Conservation (phyloP, 805 yeast genomes). For the Saturnispora galanensis region DNA sequence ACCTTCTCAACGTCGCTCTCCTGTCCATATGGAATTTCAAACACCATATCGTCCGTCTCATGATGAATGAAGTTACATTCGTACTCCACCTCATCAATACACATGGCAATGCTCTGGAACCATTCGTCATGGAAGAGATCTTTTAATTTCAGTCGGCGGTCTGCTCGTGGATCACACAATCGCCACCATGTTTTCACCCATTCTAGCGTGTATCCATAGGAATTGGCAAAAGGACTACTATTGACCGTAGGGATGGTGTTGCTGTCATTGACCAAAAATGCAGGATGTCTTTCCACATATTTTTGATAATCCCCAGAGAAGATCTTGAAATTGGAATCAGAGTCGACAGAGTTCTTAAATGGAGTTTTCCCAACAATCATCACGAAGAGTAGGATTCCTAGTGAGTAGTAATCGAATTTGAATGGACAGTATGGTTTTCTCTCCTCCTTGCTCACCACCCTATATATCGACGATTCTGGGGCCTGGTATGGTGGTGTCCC, state of each 20-base stretch:
- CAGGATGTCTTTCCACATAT: conserved; percentile 34
- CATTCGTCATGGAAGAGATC: conserved; percentile 54
- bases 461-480: conserved; percentile 58
- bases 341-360: conserved; percentile 38
- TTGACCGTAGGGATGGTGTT: conserved; percentile 38
- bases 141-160: conserved; percentile 43
- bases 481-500: conserved; percentile 80
- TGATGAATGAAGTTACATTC: conserved; percentile 21
- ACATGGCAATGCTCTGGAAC: conserved; percentile 50
- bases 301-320: conserved; percentile 31
- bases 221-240: conserved; percentile 25
- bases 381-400: conserved; percentile 60
- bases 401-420: conserved; percentile 62
- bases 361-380: conserved; percentile 51
- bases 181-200: conserved; percentile 43
- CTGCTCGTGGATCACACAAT: conserved; percentile 53
- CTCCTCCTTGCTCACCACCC: conserved; percentile 22
- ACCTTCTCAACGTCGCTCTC: conserved; percentile 1
- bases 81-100: conserved; percentile 37
- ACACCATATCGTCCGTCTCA: not conserved
- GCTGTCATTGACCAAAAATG: conserved; percentile 42
- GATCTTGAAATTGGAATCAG: conserved; percentile 46
- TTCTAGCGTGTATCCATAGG: conserved; percentile 14
- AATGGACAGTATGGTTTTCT: conserved; percentile 40
- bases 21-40: conserved; percentile 5